phyloP scores from a whole-genome alignment of 2,329 filamentous ascomycete genomes.

The Fusarium nematophilum region DNA sequence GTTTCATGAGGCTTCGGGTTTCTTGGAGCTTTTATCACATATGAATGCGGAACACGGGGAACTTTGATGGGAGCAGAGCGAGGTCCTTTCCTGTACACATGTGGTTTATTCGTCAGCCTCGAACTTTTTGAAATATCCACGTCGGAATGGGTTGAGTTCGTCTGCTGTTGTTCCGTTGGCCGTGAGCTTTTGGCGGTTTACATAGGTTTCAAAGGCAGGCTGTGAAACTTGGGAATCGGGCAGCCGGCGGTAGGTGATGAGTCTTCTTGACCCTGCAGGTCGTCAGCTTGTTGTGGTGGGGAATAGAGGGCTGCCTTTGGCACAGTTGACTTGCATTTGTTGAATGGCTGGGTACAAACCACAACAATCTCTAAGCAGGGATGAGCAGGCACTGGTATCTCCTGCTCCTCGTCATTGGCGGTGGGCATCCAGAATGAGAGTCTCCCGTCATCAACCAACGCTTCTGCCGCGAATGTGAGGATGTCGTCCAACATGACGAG shows the following conservation, averaged over 20 bases:
- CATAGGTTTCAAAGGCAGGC: slow-evolving; percentile 53
- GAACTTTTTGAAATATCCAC: slow-evolving; percentile 69
- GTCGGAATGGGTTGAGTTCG: slow-evolving; percentile 70
- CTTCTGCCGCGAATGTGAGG: slow-evolving; percentile 80
- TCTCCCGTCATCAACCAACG: slow-evolving; percentile 81
- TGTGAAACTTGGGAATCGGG: slow-evolving; percentile 67
- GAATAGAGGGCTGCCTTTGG: not conserved
- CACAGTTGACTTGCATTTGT: slow-evolving; percentile 74
- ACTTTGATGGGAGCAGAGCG: slow-evolving; percentile 37
- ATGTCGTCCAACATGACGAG: slow-evolving; percentile 91
- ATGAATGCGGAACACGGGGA: slow-evolving; percentile 36
- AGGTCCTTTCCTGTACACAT: slow-evolving; percentile 34
- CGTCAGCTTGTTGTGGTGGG: not conserved
- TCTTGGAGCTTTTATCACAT: slow-evolving; percentile 33
- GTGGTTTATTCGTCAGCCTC: slow-evolving; percentile 48
- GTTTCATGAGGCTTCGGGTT: slow-evolving; percentile 26
- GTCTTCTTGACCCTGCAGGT: slow-evolving; percentile 79
- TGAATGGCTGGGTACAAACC: slow-evolving; percentile 87
- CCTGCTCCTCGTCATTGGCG: slow-evolving; percentile 80
- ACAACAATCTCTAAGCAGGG: slow-evolving; percentile 78
- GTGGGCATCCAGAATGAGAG: slow-evolving; percentile 98
- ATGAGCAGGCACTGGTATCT: slow-evolving; percentile 81
- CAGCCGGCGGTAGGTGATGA: slow-evolving; percentile 86
- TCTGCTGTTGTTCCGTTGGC: slow-evolving; percentile 63
- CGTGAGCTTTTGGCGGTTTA: slow-evolving; percentile 44